These are phyloP conservation scores for Exophiala sideris DNA, from an alignment of 2,329 filamentous ascomycete genomes.

Conservation along the genomic window DNA sequence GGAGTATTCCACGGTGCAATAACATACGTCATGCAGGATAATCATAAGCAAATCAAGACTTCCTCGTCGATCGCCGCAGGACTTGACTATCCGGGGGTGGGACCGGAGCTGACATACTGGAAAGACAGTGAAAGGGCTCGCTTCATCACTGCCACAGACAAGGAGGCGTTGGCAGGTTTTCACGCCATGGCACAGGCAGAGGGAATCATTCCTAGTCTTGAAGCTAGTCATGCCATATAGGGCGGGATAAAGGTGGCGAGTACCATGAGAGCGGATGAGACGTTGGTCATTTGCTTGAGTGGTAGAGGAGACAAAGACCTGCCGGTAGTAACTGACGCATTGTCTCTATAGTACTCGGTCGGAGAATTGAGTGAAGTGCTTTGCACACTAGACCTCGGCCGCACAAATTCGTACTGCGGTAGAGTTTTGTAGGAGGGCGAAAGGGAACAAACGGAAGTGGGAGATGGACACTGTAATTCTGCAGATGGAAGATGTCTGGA, in stretches of 20 bases:
- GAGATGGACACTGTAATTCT: too few species aligned
- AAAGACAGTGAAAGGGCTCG: constrained; percentile 84
- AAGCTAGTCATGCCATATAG: constrained; percentile 88
- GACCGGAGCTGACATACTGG: constrained; percentile 87
- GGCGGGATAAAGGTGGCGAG: constrained; percentile 88
- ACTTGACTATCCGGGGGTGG: constrained; percentile 94
- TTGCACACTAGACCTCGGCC: too few species aligned
- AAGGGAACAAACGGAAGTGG: too few species aligned
- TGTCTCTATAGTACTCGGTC: too few species aligned
- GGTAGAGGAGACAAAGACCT: constrained; percentile 98
- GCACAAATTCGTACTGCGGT: too few species aligned
- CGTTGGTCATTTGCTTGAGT: constrained; percentile 89
- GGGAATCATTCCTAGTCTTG: constrained; percentile 93
- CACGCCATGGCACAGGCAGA: constrained; percentile 81
- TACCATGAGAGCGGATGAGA: constrained; percentile 77
- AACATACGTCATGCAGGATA: constrained; percentile 91
- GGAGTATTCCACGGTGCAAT: constrained; percentile 94
- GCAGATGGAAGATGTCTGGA: too few species aligned
- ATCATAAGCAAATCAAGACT: constrained; percentile 87
- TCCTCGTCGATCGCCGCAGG: constrained; percentile 97
- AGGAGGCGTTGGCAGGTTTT: constrained; percentile 86
- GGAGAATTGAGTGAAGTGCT: too few species aligned
- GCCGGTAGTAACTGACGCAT: constrained; percentile 93
- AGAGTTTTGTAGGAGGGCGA: too few species aligned
- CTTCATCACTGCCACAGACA: constrained; percentile 88